These are phyloP conservation scores for Pichia exigua DNA, from an alignment of 805 yeast species.

Conservation along the genomic window DNA sequence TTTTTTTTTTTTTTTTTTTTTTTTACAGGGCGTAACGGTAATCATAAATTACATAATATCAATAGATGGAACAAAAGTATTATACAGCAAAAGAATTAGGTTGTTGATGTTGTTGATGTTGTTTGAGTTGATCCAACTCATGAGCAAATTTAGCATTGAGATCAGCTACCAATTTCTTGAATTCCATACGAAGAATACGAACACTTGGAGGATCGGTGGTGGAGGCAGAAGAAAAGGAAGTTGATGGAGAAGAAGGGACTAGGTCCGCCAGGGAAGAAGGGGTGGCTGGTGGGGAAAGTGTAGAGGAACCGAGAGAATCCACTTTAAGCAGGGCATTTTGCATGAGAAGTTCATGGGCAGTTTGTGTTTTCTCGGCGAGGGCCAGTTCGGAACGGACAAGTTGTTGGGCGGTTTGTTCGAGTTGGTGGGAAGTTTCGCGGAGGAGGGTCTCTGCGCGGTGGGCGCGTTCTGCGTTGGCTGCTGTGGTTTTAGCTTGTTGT, in stretches of 20 bases:
- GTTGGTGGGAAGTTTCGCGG: not conserved
- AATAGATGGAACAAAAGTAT: too few species aligned
- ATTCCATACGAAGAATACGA: conserved; percentile 57
- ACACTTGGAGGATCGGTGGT: conserved; percentile 18
- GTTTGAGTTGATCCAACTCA: conserved; percentile 34
- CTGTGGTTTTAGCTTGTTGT: not conserved
- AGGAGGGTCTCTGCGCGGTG: not conserved
- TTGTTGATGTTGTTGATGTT: not conserved
- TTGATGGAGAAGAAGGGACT: not conserved
- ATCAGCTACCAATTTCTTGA: conserved; percentile 54
- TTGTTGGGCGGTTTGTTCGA: not conserved
- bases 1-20: too few species aligned
- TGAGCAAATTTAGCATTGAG: conserved; percentile 55
- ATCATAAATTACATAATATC: too few species aligned
- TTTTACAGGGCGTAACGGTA: too few species aligned
- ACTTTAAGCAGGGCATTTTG: not conserved
- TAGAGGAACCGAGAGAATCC: not conserved
- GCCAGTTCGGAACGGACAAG: not conserved
- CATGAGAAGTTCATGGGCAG: conserved; percentile 1
- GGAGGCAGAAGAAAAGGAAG: too few species aligned
- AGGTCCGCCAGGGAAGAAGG: not conserved
- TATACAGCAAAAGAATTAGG: too few species aligned
- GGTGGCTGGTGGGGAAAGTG: not conserved
- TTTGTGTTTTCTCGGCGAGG: conserved; percentile 1
- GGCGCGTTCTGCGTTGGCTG: not conserved